phyloP scores from a whole-genome alignment of 148 eudicot species.

The Agrostemma githago region DNA sequence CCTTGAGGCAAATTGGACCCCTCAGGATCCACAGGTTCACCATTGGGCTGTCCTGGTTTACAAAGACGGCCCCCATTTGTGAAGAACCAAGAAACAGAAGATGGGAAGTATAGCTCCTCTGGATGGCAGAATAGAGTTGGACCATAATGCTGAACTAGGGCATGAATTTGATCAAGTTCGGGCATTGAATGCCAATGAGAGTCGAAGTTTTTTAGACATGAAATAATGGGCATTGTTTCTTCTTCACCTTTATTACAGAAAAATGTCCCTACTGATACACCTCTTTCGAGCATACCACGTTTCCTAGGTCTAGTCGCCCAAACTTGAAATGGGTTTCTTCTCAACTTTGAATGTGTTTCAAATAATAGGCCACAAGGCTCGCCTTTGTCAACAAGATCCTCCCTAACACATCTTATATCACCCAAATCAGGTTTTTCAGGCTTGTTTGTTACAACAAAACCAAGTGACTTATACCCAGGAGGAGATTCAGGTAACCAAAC shows the following conservation, averaged over 20 bases:
- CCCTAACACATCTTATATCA: slow-evolving; percentile 74
- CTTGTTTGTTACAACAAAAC: slow-evolving; percentile 60
- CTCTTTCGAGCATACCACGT: slow-evolving; percentile 63
- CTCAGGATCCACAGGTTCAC: slow-evolving; percentile 50
- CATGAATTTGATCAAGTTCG: slow-evolving; percentile 63
- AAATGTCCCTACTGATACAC: slow-evolving; percentile 71
- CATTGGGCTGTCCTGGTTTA: slow-evolving; percentile 30
- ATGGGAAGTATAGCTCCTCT: slow-evolving; percentile 64
- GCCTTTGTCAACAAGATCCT: slow-evolving; percentile 62
- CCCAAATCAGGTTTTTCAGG: slow-evolving; percentile 50
- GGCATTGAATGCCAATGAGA: slow-evolving; percentile 57
- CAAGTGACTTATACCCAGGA: slow-evolving; percentile 72
- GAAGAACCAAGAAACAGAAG: slow-evolving; percentile 85
- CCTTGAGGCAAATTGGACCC: slow-evolving; percentile 80
- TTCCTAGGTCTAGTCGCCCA: slow-evolving; percentile 67
- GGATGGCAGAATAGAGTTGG: slow-evolving; percentile 89
- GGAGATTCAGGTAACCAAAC: slow-evolving; percentile 87
- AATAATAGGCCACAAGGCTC: slow-evolving; percentile 44
- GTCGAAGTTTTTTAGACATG: slow-evolving; percentile 65
- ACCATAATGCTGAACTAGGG: slow-evolving; percentile 74
- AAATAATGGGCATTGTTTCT: slow-evolving; percentile 38
- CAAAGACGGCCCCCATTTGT: slow-evolving; percentile 60
- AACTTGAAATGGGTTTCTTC: slow-evolving; percentile 42
- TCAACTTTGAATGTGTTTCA: slow-evolving; percentile 25
- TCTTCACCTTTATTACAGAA: slow-evolving; percentile 53